phyloP scores from a whole-genome alignment of 2,329 filamentous ascomycete genomes.

The Tolypocladium tundrense region DNA sequence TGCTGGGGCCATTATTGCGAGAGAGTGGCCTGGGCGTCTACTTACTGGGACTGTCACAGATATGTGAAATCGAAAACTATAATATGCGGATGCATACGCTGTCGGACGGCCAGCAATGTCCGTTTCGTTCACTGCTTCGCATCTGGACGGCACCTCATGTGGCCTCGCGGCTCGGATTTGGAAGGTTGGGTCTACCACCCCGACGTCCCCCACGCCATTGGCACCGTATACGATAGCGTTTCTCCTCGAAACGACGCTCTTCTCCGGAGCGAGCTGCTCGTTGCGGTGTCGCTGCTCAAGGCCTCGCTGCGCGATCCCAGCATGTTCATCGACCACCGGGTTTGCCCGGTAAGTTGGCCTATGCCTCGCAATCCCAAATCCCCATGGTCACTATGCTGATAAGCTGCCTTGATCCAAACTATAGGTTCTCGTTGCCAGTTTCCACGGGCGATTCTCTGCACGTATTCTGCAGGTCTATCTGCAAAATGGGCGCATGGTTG shows the following conservation, averaged over 20 bases:
- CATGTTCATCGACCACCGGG: not conserved
- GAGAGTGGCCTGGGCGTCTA: not conserved
- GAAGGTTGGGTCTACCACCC: not conserved
- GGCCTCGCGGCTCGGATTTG: not conserved
- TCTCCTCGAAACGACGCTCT: not conserved
- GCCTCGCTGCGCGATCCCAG: not conserved
- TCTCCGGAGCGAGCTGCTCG: slow-evolving; percentile 2
- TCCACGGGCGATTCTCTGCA: slow-evolving; percentile 5
- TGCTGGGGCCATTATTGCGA: not conserved
- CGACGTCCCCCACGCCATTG: slow-evolving; percentile 2
- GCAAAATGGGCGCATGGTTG: slow-evolving; percentile 1
- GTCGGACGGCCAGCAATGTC: not conserved
- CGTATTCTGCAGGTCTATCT: slow-evolving; percentile 6
- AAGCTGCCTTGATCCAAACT: not conserved
- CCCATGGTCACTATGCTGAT: not conserved
- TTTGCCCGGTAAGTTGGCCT: slow-evolving; percentile 1
- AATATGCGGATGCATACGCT: not conserved
- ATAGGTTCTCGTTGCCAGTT: slow-evolving; percentile 6
- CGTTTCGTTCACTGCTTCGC: not conserved
- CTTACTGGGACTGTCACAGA: not conserved
- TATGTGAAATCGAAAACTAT: not conserved
- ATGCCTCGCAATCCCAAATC: too few relatives aligned
- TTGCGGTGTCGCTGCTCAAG: slow-evolving; percentile 1
- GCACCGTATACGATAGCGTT: not conserved
- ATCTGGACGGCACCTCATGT: not conserved